Base-by-base conservation (phyloP, 1,284 basidiomycete species). In the Pterula multifida region DNA sequence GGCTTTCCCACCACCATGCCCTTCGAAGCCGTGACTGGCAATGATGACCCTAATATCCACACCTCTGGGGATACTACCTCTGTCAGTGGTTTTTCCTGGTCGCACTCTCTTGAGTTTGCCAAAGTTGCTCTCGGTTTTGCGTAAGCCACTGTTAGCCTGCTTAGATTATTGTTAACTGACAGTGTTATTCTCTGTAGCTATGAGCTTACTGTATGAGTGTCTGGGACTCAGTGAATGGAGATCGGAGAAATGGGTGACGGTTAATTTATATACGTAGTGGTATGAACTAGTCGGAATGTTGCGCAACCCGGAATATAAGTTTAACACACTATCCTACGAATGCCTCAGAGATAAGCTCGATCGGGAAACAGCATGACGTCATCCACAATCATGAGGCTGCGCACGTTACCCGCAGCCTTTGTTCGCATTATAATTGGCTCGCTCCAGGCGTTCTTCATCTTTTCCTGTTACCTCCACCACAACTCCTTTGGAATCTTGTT, bases 101-200 rank as follows among this genome's bases (percentile, higher is more conserved):
- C 66, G 9, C 77, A 78, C 51, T 57, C 59, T 3, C 51, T 65
- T 39, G 70, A 72, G 56, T 76, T 73, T 59, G 68, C 72, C 42
- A 76, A 75, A 62, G 63, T 76, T 23, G 71, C 66, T 3, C 61
- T 72, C 26, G 73, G 69, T 1, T 74, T 71, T 50, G 71, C 70
- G 12, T 62, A 61, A 42, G 39, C 19, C 28, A 32, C 28, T 15
- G 28, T 32, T 32, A 32, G 6, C 6, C 15, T 32, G 6, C 15
- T 15, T n/a, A n/a, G n/a, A n/a, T 32, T 15, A 15, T 32, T 32
- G 28, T 32, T 15, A 6, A 32, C 15, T 15, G 6, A 6, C 28
- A 6, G 28, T 6, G 6, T 15, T 15, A 32, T 32, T 32, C 15
- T 6, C 15, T 32, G 6, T 15, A 32, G 28, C 15, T 32, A 32